Conservation (phyloP, 2,329 filamentous ascomycete species). For the Aureobasidium subglaciale region DNA sequence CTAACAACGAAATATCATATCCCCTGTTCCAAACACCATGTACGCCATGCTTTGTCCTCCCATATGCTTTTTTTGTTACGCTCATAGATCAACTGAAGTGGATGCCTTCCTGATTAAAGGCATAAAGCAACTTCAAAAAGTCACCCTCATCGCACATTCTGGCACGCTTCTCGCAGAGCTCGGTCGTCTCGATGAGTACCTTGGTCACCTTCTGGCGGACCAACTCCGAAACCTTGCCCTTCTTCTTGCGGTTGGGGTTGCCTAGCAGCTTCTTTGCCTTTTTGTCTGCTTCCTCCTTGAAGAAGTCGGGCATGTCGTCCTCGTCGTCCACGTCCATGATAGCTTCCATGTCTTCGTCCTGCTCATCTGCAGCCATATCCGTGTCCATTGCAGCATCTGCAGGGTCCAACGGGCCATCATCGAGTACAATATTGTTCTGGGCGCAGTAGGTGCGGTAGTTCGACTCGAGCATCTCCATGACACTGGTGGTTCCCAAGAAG, state of each 20-base stretch:
- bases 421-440: constrained; percentile 71
- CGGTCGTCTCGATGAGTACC: constrained; percentile 74
- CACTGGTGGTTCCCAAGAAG: constrained; percentile 72
- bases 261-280: constrained; percentile 48
- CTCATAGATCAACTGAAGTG: constrained; percentile 62
- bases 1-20: not conserved
- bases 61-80: not conserved
- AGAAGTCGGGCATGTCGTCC: constrained; percentile 75
- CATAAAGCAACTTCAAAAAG: constrained; percentile 72
- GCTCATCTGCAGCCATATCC: constrained; percentile 33
- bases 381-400: constrained; percentile 39
- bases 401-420: constrained; percentile 51
- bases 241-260: constrained; percentile 59
- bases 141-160: constrained; percentile 88
- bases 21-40: not conserved
- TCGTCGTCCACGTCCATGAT: constrained; percentile 52
- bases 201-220: constrained; percentile 82
- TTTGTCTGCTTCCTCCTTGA: constrained; percentile 56
- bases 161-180: constrained; percentile 71
- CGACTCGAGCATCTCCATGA: constrained; percentile 72
- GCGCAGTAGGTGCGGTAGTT: constrained; percentile 91
- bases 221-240: constrained; percentile 70
- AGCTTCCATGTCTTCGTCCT: constrained; percentile 40
- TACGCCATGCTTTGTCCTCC: constrained; percentile 1
- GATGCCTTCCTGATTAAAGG: constrained; percentile 87